A percentile compares a stretch with the other conserved stretches of the same genome.
Evolutionary conservation across 441 rosid species (phyloP).

Genomic region (Mallotus repandus): DNA sequence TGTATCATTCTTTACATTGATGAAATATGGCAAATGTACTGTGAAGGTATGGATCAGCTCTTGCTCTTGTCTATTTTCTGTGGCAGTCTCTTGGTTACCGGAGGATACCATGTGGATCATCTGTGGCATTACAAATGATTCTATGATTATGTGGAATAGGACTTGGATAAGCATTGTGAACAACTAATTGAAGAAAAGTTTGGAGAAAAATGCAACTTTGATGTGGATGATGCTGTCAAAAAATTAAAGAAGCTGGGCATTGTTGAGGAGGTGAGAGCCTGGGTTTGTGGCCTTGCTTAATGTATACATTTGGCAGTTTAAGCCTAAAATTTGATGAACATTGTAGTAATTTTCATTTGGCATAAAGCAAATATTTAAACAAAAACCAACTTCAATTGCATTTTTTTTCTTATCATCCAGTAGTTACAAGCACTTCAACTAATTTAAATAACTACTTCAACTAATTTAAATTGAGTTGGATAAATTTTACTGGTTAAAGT

Average conservation of each 20-base stretch:
- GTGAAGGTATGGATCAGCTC: slow-evolving; percentile 38
- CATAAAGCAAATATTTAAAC: neutral
- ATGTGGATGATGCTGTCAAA: slow-evolving; percentile 90
- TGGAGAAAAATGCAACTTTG: slow-evolving; percentile 79
- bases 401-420: too few species aligned
- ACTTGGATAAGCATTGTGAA: slow-evolving; percentile 83
- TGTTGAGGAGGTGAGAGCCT: slow-evolving; percentile 60
- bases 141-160: slow-evolving; percentile 42
- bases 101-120: neutral
- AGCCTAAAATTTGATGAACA: neutral
- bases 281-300: neutral
- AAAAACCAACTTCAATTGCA: neutral
- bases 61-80: neutral
- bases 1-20: slow-evolving; percentile 77
- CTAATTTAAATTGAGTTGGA: too few species aligned
- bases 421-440: too few species aligned
- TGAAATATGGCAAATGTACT: slow-evolving; percentile 76
- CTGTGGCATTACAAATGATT: slow-evolving; percentile 4
- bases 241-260: slow-evolving; percentile 91
- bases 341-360: neutral
- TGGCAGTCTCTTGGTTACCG: neutral
- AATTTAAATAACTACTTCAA: too few species aligned
- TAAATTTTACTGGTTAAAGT: too few species aligned
- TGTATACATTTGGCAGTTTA: neutral
- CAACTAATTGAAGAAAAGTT: slow-evolving; percentile 82